Evolutionary conservation across 371 early-diverging fungal species (phyloP).

Genomic region (Mortierella sp.): DNA sequence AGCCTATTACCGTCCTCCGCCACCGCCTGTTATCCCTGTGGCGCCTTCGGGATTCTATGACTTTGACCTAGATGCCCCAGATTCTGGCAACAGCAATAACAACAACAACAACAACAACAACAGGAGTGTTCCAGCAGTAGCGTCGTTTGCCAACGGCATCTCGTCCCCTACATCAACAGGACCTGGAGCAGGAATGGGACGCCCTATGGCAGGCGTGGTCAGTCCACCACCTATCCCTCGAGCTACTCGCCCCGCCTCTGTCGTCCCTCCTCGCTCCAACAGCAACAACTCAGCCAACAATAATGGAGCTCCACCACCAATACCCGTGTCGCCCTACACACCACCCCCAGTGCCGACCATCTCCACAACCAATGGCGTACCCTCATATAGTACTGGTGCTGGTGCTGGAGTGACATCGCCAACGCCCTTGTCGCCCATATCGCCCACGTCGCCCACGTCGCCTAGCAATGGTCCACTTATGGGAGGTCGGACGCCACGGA

Average conservation of each 20-base stretch:
- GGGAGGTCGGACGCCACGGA: neutral
- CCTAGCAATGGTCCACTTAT: neutral
- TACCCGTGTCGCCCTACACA: neutral
- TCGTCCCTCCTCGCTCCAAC: neutral
- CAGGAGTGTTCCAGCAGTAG: too few relatives aligned
- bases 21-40: neutral
- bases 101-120: neutral
- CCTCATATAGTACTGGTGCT: neutral
- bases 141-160: neutral
- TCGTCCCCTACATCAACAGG: neutral
- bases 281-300: neutral
- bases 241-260: conserved; percentile 4
- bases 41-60: neutral
- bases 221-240: conserved; percentile 13
- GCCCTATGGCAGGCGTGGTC: neutral
- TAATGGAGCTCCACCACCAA: neutral
- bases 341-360: neutral
- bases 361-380: neutral
- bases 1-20: neutral
- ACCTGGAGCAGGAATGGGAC: neutral
- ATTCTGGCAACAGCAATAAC: neutral
- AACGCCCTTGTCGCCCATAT: neutral
- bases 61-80: neutral
- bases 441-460: neutral
- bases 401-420: neutral